Base-by-base conservation (phyloP, 163 green algal genomes). In the Trebouxiophyceae sp. region DNA sequence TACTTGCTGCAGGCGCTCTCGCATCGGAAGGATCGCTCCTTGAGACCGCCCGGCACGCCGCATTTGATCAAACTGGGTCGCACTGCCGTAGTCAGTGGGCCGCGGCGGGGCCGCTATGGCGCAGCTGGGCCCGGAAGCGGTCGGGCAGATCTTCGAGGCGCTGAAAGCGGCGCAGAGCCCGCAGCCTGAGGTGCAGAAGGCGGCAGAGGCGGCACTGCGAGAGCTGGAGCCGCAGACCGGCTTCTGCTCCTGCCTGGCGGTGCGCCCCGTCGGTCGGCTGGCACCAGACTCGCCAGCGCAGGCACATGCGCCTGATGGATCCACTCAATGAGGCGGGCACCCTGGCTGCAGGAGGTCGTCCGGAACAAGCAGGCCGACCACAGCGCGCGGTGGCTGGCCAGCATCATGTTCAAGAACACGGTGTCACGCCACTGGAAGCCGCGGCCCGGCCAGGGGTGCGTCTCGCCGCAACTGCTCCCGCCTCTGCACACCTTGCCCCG, bases 371-470 rank as follows among this genome's bases (percentile, higher is more conserved):
- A 87, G 5, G 66, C 84, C 1, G 85, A 94, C 32, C 81, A 90
- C 60, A 87, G 83, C 39, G 86, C 78, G 0, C 77, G 90, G 12
- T 97, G 91, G 87, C 76, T 97, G 29, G 90, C 91, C 5, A 76
- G 77, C 1, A 81, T 96, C n/a, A 84, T 96, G 30, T 80, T 97
- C 5, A 97, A 97, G 62, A 97, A 97, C 79, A 89, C 47, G 34
- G 79, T 95, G 19, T 76, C 73, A 44, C 80, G 84, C 56, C 77
- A 87, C 70, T 97, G 91, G 91, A 65, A 81, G 8, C 75, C 77
- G 5, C 74, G 81, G 7, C 65, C 69, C 30, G 71, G 74, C 55
- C 62, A 65, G 1, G 33, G 58, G 58, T 55, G 24, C 33, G 33
- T 5, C 1, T 46, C 3, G 24, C 57, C 55, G 29, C 33, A 47